These are phyloP conservation scores for Alloteropsis semialata DNA, from an alignment of 176 grass and related monocot species.

Conservation along the genomic window DNA sequence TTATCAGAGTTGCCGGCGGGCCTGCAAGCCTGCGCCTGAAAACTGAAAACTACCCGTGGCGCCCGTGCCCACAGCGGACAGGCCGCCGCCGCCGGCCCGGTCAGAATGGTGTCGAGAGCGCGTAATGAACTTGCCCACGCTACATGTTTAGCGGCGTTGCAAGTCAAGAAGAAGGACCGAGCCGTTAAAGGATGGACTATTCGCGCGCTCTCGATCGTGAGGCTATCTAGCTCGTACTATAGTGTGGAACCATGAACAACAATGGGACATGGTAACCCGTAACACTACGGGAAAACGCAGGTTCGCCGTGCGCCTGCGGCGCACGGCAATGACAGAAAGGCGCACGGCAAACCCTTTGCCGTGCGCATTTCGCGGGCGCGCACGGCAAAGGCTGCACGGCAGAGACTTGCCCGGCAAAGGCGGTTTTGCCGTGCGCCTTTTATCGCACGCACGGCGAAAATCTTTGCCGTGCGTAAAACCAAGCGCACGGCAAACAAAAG, in stretches of 20 bases:
- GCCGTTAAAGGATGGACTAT: too few relatives aligned
- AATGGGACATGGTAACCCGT: not conserved
- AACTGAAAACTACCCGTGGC: constrained; percentile 19
- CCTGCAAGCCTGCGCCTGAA: not conserved
- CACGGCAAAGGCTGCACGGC: too few relatives aligned
- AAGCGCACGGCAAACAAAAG: too few relatives aligned
- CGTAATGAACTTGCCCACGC: not conserved
- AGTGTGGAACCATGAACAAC: not conserved
- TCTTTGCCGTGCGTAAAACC: too few relatives aligned
- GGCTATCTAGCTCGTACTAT: not conserved
- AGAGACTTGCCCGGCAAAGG: too few relatives aligned
- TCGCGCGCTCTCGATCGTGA: not conserved
- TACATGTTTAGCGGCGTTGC: not conserved
- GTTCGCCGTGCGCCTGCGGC: too few relatives aligned
- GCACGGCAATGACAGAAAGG: too few relatives aligned
- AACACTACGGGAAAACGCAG: too few relatives aligned
- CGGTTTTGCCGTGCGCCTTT: too few relatives aligned
- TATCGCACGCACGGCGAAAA: too few relatives aligned
- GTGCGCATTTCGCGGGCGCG: too few relatives aligned
- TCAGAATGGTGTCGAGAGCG: not conserved
- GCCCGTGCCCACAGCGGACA: not conserved
- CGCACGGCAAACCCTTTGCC: too few relatives aligned
- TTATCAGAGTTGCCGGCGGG: not conserved
- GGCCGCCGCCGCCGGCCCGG: not conserved
- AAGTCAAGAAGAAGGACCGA: not conserved